These are phyloP conservation scores for Cadophora luteo-olivacea DNA, from an alignment of 2,329 filamentous ascomycete genomes.

Conservation along the genomic window DNA sequence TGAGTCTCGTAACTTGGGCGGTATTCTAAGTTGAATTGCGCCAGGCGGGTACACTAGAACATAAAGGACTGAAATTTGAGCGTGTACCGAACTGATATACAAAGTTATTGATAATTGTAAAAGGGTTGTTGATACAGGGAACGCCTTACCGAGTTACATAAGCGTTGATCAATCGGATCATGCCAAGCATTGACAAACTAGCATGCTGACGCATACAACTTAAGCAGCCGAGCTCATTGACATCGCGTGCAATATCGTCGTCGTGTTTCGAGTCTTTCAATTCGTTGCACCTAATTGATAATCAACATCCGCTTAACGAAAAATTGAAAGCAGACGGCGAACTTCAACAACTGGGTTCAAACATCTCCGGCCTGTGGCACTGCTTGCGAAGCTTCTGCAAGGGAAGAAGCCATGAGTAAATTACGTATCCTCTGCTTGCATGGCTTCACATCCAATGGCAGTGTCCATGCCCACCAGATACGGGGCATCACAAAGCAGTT, in stretches of 20 bases:
- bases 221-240: neutral
- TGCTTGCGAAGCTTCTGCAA: neutral
- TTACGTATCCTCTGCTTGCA: slow-evolving; percentile 32
- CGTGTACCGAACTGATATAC: neutral
- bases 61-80: neutral
- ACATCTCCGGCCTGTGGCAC: neutral
- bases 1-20: neutral
- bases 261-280: neutral
- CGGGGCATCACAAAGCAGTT: slow-evolving; percentile 22
- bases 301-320: neutral
- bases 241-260: neutral
- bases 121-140: neutral
- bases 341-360: too few relatives aligned
- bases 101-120: neutral
- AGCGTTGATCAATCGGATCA: neutral
- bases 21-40: too few relatives aligned
- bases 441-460: slow-evolving; percentile 33
- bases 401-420: slow-evolving; percentile 23
- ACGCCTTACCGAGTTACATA: neutral
- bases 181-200: neutral
- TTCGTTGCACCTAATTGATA: neutral
- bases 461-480: slow-evolving; percentile 26
- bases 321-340: neutral
- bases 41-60: too few relatives aligned
- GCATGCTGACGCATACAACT: neutral